phyloP scores from a whole-genome alignment of 345 rosid genomes.

The Physaria fendleri region DNA sequence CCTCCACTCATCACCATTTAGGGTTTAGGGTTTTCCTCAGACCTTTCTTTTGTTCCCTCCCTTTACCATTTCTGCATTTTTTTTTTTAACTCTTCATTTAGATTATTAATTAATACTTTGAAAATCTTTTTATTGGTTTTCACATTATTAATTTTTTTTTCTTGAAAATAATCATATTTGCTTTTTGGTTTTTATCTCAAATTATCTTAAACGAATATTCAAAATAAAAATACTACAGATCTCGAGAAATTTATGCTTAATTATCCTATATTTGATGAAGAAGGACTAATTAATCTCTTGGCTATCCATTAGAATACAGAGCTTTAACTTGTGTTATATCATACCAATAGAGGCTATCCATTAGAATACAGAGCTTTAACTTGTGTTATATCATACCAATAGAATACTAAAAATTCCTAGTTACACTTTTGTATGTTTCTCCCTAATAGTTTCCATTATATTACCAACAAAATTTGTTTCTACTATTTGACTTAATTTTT shows the following conservation, averaged over 20 bases:
- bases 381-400: not conserved
- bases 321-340: not conserved
- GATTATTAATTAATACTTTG: constrained; percentile 14
- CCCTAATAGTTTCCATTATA: too few species aligned
- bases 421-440: too few species aligned
- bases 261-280: not conserved
- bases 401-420: too few species aligned
- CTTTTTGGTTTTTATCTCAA: constrained; percentile 6
- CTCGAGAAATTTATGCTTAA: not conserved
- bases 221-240: not conserved
- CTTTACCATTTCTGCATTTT: constrained; percentile 4
- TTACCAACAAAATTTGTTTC: too few species aligned
- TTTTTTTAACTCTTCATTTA: not conserved
- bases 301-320: not conserved
- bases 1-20: constrained; percentile 22
- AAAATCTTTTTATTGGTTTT: not conserved
- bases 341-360: not conserved
- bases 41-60: constrained; percentile 18
- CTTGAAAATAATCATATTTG: constrained; percentile 6
- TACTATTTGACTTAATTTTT: too few species aligned
- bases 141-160: constrained; percentile 1
- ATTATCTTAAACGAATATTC: constrained; percentile 12
- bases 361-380: not conserved
- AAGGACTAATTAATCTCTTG: not conserved
- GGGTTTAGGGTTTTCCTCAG: constrained; percentile 26